These are phyloP conservation scores for Ceriops zippeliana DNA, from an alignment of 345 rosid genomes.

Conservation along the genomic window DNA sequence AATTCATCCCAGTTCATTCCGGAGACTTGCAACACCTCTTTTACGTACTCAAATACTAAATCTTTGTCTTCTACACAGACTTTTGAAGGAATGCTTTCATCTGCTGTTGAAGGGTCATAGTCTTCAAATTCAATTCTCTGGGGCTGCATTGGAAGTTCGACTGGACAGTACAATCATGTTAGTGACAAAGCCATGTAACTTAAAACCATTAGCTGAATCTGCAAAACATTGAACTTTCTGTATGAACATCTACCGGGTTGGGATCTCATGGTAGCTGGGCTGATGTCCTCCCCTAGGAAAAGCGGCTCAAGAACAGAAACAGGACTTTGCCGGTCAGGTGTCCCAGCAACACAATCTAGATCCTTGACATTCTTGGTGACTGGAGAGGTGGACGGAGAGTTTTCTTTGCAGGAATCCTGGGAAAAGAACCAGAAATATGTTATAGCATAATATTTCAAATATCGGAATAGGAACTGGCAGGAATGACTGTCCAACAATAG, in stretches of 20 bases:
- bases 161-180: conserved; percentile 39
- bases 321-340: conserved; percentile 68
- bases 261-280: conserved; percentile 51
- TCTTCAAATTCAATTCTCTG: conserved; percentile 66
- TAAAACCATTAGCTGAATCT: conserved; percentile 1
- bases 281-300: conserved; percentile 59
- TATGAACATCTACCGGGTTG: conserved; percentile 49
- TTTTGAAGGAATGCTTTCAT: conserved; percentile 36
- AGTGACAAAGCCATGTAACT: conserved; percentile 9
- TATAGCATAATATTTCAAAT: conserved; percentile 2
- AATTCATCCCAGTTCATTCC: conserved; percentile 68
- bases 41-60: conserved; percentile 41
- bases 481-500: conserved; percentile 5
- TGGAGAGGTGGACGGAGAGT: conserved; percentile 43
- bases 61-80: conserved; percentile 47
- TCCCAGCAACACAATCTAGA: conserved; percentile 41
- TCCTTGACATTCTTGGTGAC: conserved; percentile 37
- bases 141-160: conserved; percentile 47
- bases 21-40: conserved; percentile 50
- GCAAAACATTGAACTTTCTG: neutral
- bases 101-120: conserved; percentile 31
- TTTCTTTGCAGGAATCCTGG: conserved; percentile 44
- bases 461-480: conserved; percentile 6
- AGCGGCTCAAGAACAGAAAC: conserved; percentile 83
- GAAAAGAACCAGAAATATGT: conserved; percentile 14